phyloP scores from a whole-genome alignment of 345 rosid species.

The Linum usitatissimum region DNA sequence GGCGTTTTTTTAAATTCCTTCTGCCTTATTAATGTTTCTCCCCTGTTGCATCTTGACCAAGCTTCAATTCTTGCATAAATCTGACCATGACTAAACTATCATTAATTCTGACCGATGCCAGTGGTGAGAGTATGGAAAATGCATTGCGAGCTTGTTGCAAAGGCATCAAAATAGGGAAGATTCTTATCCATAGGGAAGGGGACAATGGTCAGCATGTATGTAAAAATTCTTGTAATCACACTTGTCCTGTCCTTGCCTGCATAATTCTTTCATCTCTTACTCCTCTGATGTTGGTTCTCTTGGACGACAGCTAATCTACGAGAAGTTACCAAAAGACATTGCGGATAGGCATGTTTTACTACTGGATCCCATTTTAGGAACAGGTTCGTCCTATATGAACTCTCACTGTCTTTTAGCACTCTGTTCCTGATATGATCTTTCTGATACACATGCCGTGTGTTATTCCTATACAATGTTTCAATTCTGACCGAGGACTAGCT shows the following conservation, averaged over 20 bases:
- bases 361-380: slow-evolving; percentile 93
- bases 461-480: not conserved
- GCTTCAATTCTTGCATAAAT: slow-evolving; percentile 12
- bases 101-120: slow-evolving; percentile 12
- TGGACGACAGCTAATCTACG: slow-evolving; percentile 67
- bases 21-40: too few species aligned
- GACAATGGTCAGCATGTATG: slow-evolving; percentile 92
- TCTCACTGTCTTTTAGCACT: not conserved
- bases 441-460: not conserved
- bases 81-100: not conserved
- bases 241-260: not conserved
- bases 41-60: not conserved
- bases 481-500: too few species aligned
- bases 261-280: slow-evolving; percentile 8
- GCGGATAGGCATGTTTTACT: slow-evolving; percentile 82
- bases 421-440: not conserved
- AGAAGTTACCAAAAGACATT: slow-evolving; percentile 84
- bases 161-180: slow-evolving; percentile 94
- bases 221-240: slow-evolving; percentile 9
- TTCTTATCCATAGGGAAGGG: slow-evolving; percentile 94
- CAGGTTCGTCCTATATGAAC: slow-evolving; percentile 40
- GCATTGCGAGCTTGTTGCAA: slow-evolving; percentile 97
- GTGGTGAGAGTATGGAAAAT: slow-evolving; percentile 99
- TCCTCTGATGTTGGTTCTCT: slow-evolving; percentile 5
- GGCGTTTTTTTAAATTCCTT: too few species aligned